Base-by-base conservation (phyloP, 495 filamentous ascomycete species). In the Xylaria flabelliformis region DNA sequence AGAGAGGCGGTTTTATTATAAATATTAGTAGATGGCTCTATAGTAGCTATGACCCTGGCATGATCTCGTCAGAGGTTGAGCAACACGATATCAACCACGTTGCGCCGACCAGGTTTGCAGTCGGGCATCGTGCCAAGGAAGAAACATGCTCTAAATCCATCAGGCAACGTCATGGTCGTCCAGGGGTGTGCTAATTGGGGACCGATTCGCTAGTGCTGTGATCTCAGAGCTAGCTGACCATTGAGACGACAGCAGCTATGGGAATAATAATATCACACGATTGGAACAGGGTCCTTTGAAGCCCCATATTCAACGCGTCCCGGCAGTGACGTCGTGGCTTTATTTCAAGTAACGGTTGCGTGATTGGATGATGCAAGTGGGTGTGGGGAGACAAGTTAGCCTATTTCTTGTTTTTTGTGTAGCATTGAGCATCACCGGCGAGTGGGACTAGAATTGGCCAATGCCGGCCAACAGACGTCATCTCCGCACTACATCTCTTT, bases 291-390 rank as follows among this genome's bases (percentile, higher is more conserved):
- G 39, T 42, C 34, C 21, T 32, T 56, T 56, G 17, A 12, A 39
- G 7, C 46, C 29, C 19, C 44, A 21, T 66, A 26, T 36, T 53
- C 44, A 1, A 17, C 34, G 36, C n/a, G 29, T 42, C 59, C 36
- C 63, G 72, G 67, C 41, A 56, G 76, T 78, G 76, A 77, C 74
- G 76, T 78, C 75, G 76, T 75, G 76, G 74, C 75, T 73, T 71
- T 67, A 51, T 51, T 41, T 42, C 50, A 3, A 15, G 19, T 10
- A 6, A 34, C 19, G 48, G 24, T 29, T 29, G 67, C 53, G 50
- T 71, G 48, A 62, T 61, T 70, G 24, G 65, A 19, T 50, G 67
- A 44, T 44, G 48, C 50, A 55, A 42, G 32, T n/a, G 8, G 6
- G 36, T 39, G 36, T 63, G 39, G 26, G 42, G 63, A 6, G 24